These are phyloP conservation scores for Lasiodiplodia sp. DNA, from an alignment of 2,329 filamentous ascomycete genomes.

Conservation along the genomic window DNA sequence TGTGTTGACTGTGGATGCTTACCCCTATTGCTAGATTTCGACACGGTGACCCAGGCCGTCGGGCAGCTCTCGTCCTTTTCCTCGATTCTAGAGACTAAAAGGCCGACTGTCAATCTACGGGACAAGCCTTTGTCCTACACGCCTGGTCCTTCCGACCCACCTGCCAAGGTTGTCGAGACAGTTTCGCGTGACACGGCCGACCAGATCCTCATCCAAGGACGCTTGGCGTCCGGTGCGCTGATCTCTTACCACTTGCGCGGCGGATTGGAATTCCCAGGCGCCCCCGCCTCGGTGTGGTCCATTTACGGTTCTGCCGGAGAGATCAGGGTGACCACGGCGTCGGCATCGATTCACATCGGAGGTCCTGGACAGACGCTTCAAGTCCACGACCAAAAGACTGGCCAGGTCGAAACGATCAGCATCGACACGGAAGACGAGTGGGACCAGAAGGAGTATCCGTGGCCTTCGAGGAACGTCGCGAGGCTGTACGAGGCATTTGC, in stretches of 20 bases:
- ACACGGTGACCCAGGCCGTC: constrained; percentile 55
- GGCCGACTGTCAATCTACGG: constrained; percentile 43
- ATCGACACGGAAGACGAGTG: constrained; percentile 49
- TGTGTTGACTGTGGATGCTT: background rate
- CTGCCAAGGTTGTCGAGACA: constrained; percentile 39
- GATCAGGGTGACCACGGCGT: constrained; percentile 48
- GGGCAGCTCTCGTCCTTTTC: constrained; percentile 54
- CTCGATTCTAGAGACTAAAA: constrained; percentile 56
- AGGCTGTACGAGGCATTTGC: constrained; percentile 65
- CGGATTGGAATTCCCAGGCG: constrained; percentile 58
- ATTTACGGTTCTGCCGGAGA: constrained; percentile 58
- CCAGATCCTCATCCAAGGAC: constrained; percentile 50
- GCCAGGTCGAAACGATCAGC: constrained; percentile 46
- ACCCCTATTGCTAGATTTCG: constrained; percentile 38
- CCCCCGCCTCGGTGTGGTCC: constrained; percentile 57
- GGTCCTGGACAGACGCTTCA: constrained; percentile 55
- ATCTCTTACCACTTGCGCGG: constrained; percentile 56
- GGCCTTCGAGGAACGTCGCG: constrained; percentile 54
- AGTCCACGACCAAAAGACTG: constrained; percentile 59
- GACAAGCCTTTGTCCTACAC: constrained; percentile 38
- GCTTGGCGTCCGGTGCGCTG: constrained; percentile 49
- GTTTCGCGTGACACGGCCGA: constrained; percentile 55
- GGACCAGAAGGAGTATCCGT: constrained; percentile 49
- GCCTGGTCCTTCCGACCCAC: constrained; percentile 35
- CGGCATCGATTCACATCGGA: constrained; percentile 36